These are phyloP conservation scores for Thalassia testudinum DNA, from an alignment of 116 monocot genomes.

Conservation along the genomic window DNA sequence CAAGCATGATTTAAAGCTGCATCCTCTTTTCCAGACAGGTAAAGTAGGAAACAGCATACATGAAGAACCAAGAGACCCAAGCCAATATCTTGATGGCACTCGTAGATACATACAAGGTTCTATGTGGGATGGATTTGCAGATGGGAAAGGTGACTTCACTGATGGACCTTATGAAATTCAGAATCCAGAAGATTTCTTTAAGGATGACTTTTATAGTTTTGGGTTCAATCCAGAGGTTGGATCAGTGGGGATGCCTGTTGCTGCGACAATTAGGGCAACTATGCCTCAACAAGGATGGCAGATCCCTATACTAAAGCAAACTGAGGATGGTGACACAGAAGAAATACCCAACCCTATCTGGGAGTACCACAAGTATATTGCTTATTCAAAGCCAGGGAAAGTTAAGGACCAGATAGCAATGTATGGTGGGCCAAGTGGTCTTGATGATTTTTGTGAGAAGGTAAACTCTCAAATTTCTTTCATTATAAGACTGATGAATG, in stretches of 20 bases:
- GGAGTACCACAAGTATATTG: constrained; percentile 95
- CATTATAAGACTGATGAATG: too few relatives aligned
- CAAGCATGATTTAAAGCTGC: constrained; percentile 51
- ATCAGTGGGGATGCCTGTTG: constrained; percentile 86
- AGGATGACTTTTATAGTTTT: constrained; percentile 56
- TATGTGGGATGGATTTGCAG: constrained; percentile 97
- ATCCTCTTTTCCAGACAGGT: constrained; percentile 38
- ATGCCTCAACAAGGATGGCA: constrained; percentile 92
- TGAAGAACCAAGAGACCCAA: constrained; percentile 51
- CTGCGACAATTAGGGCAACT: constrained; percentile 82
- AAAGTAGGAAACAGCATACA: neutral
- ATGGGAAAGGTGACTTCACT: constrained; percentile 86
- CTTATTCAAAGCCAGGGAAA: constrained; percentile 81
- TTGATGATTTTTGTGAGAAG: constrained; percentile 96
- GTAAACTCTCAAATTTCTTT: constrained; percentile 8
- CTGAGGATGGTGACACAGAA: constrained; percentile 49
- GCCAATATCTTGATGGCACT: constrained; percentile 88
- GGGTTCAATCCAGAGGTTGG: constrained; percentile 98
- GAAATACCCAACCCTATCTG: constrained; percentile 93
- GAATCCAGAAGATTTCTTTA: constrained; percentile 83
- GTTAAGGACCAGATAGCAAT: constrained; percentile 81
- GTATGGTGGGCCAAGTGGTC: constrained; percentile 60
- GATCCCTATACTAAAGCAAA: constrained; percentile 53
- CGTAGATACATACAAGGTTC: constrained; percentile 81
- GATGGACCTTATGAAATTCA: constrained; percentile 97